Base-by-base conservation (phyloP, 768 basidiomycete genomes). In the Cystofilobasidium bisporidii region DNA sequence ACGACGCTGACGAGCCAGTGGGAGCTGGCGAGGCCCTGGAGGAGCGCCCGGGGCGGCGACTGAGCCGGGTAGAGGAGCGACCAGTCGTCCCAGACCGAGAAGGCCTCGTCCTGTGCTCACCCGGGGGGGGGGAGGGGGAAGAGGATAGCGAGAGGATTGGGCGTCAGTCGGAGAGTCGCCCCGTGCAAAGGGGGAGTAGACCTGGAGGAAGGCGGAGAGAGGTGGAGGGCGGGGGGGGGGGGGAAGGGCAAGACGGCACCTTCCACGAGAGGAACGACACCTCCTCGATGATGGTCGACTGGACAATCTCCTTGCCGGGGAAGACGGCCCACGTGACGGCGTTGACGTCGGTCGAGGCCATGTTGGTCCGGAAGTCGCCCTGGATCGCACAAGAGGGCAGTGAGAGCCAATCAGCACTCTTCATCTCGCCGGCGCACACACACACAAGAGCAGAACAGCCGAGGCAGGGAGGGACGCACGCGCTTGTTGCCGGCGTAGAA, bases 281-380 rank as follows among this genome's bases (percentile, higher is more conserved):
- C 60, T 84, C 84, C 74, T 97, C 96, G 41, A 99, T 98, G 71
- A 98, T 91, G 0, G 96, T 99, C 8, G 94, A 89, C 74, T 97
- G 94, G 1, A 87, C 84, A 56, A 99, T 87, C 77, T 99, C 96
- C 75, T 96, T 89, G 0, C 91, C 96, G 0, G 92, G 90, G 76
- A 99, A 99, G 9, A 98, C 87, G 65, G 93, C 96, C 96, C 96
- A 99, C 1, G 96, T 99, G 10, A 99, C 96, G 0, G 92, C 93
- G 76, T 97, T 97, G 65, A 89, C 83, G 18, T 84, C 87, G 40
- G 83, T 85, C 56, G 86, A 84, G 1, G 83, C 80, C 28, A 94
- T 84, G 75, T 96, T 98, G 17, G 85, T 91, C 71, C 81, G 79
- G 69, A 82, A 85, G 59, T 90, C 87, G 32, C 89, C 92, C 87